These are phyloP conservation scores for Verticillium nubilum DNA, from an alignment of 2,329 filamentous ascomycete genomes.

Conservation along the genomic window DNA sequence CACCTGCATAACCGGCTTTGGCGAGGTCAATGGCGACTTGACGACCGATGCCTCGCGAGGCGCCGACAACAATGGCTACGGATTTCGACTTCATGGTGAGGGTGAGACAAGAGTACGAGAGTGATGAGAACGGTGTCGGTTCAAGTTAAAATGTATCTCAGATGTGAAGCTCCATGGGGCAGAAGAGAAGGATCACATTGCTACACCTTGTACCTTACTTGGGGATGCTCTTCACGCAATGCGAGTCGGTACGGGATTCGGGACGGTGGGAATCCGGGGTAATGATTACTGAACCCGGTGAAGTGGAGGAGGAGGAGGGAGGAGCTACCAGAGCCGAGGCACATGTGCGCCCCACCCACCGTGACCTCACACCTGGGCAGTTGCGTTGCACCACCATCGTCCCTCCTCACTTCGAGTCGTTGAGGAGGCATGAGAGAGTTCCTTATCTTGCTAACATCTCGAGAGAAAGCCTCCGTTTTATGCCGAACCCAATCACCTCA, in stretches of 20 bases:
- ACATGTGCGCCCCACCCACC: not conserved
- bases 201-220: too few species aligned
- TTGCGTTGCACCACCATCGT: not conserved
- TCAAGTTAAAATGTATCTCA: too few species aligned
- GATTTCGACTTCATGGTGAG: conserved; percentile 8
- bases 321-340: not conserved
- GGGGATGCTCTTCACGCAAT: not conserved
- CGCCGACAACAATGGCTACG: conserved; percentile 69
- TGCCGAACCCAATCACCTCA: too few species aligned
- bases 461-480: too few species aligned
- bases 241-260: not conserved
- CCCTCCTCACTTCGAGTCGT: too few species aligned
- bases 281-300: not conserved
- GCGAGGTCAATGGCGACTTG: conserved; percentile 77
- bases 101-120: too few species aligned
- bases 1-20: conserved; percentile 64
- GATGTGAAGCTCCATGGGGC: not conserved
- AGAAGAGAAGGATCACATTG: not conserved
- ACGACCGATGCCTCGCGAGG: conserved; percentile 73
- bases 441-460: too few species aligned
- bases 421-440: too few species aligned
- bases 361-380: not conserved
- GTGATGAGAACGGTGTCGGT: too few species aligned
- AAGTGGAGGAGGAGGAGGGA: not conserved
- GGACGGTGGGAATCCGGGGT: not conserved